phyloP scores from a whole-genome alignment of 2,329 filamentous ascomycete genomes.

The Rutstroemia sp. region DNA sequence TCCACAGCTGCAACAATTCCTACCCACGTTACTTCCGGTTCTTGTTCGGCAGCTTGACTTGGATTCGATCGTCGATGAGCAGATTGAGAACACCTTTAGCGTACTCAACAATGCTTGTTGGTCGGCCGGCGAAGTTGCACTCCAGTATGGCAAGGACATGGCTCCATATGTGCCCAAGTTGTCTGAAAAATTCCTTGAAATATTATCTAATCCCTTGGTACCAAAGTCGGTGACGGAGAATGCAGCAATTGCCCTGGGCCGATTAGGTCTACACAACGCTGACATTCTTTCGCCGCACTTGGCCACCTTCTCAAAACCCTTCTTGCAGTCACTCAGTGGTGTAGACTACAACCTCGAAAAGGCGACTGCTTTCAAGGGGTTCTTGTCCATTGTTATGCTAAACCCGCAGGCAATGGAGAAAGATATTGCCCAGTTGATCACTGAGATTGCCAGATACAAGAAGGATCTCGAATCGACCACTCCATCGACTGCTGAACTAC shows the following conservation, averaged over 20 bases:
- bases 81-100: slow-evolving; percentile 77
- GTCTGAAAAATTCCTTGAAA: slow-evolving; percentile 69
- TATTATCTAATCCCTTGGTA: slow-evolving; percentile 77
- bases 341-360: slow-evolving; percentile 91
- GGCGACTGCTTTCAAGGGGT: slow-evolving; percentile 85
- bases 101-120: slow-evolving; percentile 98
- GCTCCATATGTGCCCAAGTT: slow-evolving; percentile 69
- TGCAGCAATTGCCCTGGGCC: slow-evolving; percentile 83
- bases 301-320: slow-evolving; percentile 71
- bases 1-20: slow-evolving; percentile 64
- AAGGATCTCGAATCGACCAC: slow-evolving; percentile 45
- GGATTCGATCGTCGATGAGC: slow-evolving; percentile 67
- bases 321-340: slow-evolving; percentile 73
- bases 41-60: slow-evolving; percentile 85
- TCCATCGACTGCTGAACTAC: slow-evolving; percentile 25
- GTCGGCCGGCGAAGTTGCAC: slow-evolving; percentile 87
- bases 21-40: slow-evolving; percentile 69
- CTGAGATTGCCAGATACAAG: slow-evolving; percentile 71
- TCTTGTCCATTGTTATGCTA: slow-evolving; percentile 72
- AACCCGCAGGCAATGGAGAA: slow-evolving; percentile 93
- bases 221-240: slow-evolving; percentile 88
- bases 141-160: slow-evolving; percentile 70
- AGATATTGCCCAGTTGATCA: slow-evolving; percentile 74
- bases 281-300: slow-evolving; percentile 73
- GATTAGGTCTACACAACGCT: slow-evolving; percentile 73